phyloP scores from a whole-genome alignment of 305 asterid genomes.

The Euphrasia arctica region DNA sequence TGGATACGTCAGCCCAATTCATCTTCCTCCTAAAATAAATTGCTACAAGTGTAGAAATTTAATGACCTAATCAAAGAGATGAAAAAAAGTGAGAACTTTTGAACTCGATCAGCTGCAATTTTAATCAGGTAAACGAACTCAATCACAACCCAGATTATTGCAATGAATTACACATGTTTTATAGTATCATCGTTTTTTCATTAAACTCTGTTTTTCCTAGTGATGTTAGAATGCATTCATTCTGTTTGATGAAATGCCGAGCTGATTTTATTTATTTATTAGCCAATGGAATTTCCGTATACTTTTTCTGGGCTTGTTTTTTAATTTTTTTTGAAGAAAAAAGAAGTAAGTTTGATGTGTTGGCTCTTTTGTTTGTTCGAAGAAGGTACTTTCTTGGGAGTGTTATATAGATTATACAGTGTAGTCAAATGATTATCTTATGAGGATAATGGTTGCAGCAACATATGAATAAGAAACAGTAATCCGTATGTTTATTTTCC shows the following conservation, averaged over 20 bases:
- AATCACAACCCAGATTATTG: not conserved
- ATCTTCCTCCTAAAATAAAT: not conserved
- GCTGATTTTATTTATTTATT: not conserved
- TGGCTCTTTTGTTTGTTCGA: not conserved
- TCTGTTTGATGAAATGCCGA: conserved; percentile 1
- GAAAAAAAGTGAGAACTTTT: too few relatives aligned
- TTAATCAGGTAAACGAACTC: not conserved
- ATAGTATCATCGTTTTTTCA: not conserved
- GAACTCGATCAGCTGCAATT: not conserved
- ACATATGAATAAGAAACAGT: not conserved
- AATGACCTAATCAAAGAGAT: too few relatives aligned
- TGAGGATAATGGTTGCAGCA: too few relatives aligned
- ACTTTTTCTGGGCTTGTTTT: not conserved
- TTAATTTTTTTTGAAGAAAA: too few relatives aligned
- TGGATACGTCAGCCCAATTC: not conserved
- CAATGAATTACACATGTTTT: not conserved
- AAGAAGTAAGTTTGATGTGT: not conserved
- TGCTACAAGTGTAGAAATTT: too few relatives aligned
- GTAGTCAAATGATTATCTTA: too few relatives aligned
- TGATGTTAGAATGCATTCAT: not conserved
- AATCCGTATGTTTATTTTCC: not conserved
- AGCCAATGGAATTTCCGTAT: too few relatives aligned
- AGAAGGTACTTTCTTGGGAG: too few relatives aligned
- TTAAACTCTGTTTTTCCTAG: not conserved
- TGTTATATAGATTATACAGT: too few relatives aligned